phyloP scores from a whole-genome alignment of 2,329 filamentous ascomycete genomes.

The Claviceps sp. region DNA sequence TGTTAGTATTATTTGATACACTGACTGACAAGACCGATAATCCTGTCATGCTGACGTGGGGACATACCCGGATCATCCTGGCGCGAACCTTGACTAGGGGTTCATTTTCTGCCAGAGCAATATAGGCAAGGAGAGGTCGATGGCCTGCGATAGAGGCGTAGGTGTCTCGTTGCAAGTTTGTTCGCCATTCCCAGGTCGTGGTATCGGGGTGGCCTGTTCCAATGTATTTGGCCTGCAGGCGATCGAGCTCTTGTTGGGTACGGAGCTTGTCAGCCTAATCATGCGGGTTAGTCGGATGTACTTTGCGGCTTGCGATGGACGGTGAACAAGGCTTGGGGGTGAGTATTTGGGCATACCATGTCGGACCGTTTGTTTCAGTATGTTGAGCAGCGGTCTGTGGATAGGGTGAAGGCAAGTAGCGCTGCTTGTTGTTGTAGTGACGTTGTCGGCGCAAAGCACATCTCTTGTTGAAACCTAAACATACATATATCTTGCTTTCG shows the following conservation, averaged over 20 bases:
- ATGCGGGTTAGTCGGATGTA: not conserved
- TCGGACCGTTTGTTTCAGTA: not conserved
- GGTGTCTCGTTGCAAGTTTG: constrained; percentile 89
- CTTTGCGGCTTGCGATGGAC: not conserved
- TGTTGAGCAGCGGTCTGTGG: not conserved
- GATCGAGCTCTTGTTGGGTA: constrained; percentile 93
- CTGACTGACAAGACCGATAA: too few relatives aligned
- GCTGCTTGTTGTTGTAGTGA: not conserved
- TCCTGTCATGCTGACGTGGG: too few relatives aligned
- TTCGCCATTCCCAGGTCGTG: constrained; percentile 93
- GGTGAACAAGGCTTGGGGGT: not conserved
- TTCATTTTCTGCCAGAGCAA: constrained; percentile 81
- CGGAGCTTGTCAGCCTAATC: constrained; percentile 87
- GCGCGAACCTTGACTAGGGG: constrained; percentile 66
- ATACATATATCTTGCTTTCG: not conserved
- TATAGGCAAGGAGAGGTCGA: constrained; percentile 75
- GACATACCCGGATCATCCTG: constrained; percentile 58
- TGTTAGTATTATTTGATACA: not conserved
- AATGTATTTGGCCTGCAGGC: constrained; percentile 88
- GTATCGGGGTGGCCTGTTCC: constrained; percentile 95
- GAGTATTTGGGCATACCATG: not conserved
- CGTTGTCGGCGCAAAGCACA: not conserved
- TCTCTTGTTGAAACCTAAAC: not conserved
- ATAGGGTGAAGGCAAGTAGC: not conserved
- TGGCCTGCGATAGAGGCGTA: constrained; percentile 84